Evolutionary conservation across 371 early-diverging fungal genomes (phyloP), one percentile per base, ranked within the genome.

Genomic region (Mucor circinelloides): DNA sequence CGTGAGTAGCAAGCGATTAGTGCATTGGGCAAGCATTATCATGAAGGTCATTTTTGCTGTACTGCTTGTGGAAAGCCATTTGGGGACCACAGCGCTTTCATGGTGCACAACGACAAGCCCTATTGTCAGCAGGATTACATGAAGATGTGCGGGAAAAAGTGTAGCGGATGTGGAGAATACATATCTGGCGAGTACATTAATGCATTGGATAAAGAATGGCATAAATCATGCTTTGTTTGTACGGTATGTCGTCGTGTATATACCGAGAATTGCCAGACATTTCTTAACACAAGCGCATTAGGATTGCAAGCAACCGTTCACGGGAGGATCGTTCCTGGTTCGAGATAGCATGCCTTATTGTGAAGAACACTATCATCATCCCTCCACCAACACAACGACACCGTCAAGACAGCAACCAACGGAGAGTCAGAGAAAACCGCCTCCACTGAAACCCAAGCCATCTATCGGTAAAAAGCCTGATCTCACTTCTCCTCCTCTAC

Each of bases 171-270:
- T 50, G 46, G 58, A 30, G 46, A 66, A 48, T 83, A 81, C 25
- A 80, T 91, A 28, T 73, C 78, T 7, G 89, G 84, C 2, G 89
- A 89, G 60, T 84, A 83, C 68, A 69, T 90, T 23, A 81, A 73
- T 61, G 93, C 93, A 1, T 64, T 91, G 32, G 85, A 77, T 31
- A 80, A 81, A 32, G 79, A 76, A 31, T 93, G 90, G 88, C 93
- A 93, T 66, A 79, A 83, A 46, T 69, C 81, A 15, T 93, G 93
- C 69, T 92, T 93, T 69, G 79, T 73, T 15, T 93, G 93, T 70
- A 71, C 80, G 31, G 72, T 68, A 72, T 63, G 64, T 63, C 9
- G 6, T 9, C 6, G n/a, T 30, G 3, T 23, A 23, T n/a, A 6
- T 23, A 23, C 5, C 17, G 48, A 21, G 8, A 48, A 8, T 2